Percentiles rank a stretch among this genome's conserved stretches.
Conservation (phyloP, 2,329 filamentous ascomycete species). For the Malbranchea zuffiana region DNA sequence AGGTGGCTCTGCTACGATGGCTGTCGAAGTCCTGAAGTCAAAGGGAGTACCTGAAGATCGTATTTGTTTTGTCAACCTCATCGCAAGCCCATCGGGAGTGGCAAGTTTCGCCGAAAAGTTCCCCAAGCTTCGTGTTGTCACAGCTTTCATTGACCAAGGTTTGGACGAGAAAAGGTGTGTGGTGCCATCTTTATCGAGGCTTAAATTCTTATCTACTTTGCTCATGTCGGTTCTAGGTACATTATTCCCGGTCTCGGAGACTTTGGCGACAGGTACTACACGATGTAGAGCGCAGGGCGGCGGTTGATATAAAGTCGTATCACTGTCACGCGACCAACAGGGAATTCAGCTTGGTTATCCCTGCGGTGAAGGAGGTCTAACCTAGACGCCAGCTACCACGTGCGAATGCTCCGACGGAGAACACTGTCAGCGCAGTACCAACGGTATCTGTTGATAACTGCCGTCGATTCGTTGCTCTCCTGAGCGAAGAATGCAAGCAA, state of each 20-base stretch:
- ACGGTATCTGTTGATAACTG: no score
- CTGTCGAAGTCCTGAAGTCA: constrained; percentile 80
- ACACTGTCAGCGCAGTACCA: no score
- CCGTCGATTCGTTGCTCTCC: no score
- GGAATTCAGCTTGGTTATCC: no score
- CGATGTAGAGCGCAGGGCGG: no score
- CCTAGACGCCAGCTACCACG: no score
- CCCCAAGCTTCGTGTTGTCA: constrained; percentile 81
- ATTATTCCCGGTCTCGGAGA: constrained; percentile 90
- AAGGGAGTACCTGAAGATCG: constrained; percentile 88
- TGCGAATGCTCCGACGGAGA: no score
- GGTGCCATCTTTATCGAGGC: constrained; percentile 1
- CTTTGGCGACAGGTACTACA: constrained; percentile 94
- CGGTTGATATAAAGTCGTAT: no score
- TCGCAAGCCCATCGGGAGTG: constrained; percentile 91
- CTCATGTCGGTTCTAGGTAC: constrained; percentile 51
- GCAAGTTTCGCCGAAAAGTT: constrained; percentile 81
- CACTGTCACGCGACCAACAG: no score
- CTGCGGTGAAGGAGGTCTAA: no score
- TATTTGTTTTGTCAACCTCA: constrained; percentile 92
- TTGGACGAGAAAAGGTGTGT: constrained; percentile 92
- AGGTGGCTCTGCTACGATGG: constrained; percentile 95
- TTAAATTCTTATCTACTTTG: constrained; percentile 4
- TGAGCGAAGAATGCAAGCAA: no score
- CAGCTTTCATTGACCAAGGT: constrained; percentile 92